A percentile compares a stretch with the other conserved stretches of the same genome.
These are phyloP conservation scores for Psilocybe cyanescens DNA, from an alignment of 768 basidiomycete genomes.

Conservation along the genomic window DNA sequence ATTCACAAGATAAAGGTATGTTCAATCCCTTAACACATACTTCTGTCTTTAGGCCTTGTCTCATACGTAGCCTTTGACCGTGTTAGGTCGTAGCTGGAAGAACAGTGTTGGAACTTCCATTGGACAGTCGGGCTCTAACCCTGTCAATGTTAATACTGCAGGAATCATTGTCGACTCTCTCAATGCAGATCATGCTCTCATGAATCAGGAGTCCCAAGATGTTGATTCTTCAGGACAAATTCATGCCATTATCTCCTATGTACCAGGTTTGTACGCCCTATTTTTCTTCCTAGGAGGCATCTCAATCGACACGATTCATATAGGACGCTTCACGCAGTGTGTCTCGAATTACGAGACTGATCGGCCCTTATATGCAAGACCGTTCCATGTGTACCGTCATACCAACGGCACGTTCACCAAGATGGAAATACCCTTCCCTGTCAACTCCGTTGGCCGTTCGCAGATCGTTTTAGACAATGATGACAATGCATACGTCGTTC, in stretches of 20 bases:
- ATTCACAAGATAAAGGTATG: constrained; percentile 48
- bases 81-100: constrained; percentile 46
- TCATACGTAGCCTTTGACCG: not conserved
- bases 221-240: constrained; percentile 48
- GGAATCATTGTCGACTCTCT: constrained; percentile 48
- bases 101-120: constrained; percentile 42
- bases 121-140: constrained; percentile 43
- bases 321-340: constrained; percentile 50
- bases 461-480: constrained; percentile 45
- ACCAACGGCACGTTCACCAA: constrained; percentile 46
- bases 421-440: constrained; percentile 47
- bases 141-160: constrained; percentile 44
- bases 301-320: not conserved
- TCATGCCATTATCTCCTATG: constrained; percentile 51
- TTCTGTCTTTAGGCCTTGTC: not conserved
- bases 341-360: constrained; percentile 44
- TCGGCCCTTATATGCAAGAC: constrained; percentile 36
- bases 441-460: constrained; percentile 47
- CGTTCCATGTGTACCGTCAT: constrained; percentile 48
- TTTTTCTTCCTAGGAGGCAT: not conserved
- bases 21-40: not conserved
- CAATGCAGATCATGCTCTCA: constrained; percentile 52
- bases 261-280: constrained; percentile 37
- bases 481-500: constrained; percentile 49
- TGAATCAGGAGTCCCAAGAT: constrained; percentile 55